phyloP scores from a whole-genome alignment of 495 filamentous ascomycete species.

The Aspergillus diversus region DNA sequence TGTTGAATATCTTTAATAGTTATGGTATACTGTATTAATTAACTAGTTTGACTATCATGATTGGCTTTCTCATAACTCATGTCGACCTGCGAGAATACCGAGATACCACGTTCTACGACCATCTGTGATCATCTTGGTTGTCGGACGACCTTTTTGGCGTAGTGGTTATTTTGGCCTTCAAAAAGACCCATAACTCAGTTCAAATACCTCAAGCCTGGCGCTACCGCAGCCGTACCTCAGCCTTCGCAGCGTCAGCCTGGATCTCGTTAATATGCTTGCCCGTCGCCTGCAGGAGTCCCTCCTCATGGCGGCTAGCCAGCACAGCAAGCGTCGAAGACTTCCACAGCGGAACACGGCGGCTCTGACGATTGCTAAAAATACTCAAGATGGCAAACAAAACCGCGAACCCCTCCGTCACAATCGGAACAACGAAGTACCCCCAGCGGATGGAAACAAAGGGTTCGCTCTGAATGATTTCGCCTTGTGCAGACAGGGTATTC shows the following conservation, averaged over 20 bases:
- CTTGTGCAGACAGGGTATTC: slow-evolving; percentile 14
- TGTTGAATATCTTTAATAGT: too few relatives aligned
- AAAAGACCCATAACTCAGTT: neutral
- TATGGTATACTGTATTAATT: neutral
- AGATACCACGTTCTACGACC: too few relatives aligned
- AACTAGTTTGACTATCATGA: neutral
- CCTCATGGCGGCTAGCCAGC: slow-evolving; percentile 24
- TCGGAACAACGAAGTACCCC: slow-evolving; percentile 25
- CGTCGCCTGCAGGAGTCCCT: slow-evolving; percentile 21
- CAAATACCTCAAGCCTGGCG: neutral
- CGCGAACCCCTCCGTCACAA: slow-evolving; percentile 21
- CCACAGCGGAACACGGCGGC: slow-evolving; percentile 25
- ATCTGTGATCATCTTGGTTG: too few relatives aligned
- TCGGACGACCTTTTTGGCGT: too few relatives aligned
- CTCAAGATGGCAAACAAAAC: slow-evolving; percentile 25
- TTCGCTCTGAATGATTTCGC: slow-evolving; percentile 19
- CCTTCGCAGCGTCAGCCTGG: slow-evolving; percentile 18
- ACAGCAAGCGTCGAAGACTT: slow-evolving; percentile 29
- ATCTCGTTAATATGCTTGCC: slow-evolving; percentile 23
- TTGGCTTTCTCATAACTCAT: neutral
- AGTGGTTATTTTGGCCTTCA: too few relatives aligned
- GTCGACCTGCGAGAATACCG: too few relatives aligned
- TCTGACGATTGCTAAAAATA: slow-evolving; percentile 23
- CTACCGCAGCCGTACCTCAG: slow-evolving; percentile 17
- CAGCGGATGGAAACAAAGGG: slow-evolving; percentile 24